Percentiles rank a stretch among this genome's conserved stretches.
Conservation (phyloP, 2,329 filamentous ascomycete species). For the Talaromyces sp. region DNA sequence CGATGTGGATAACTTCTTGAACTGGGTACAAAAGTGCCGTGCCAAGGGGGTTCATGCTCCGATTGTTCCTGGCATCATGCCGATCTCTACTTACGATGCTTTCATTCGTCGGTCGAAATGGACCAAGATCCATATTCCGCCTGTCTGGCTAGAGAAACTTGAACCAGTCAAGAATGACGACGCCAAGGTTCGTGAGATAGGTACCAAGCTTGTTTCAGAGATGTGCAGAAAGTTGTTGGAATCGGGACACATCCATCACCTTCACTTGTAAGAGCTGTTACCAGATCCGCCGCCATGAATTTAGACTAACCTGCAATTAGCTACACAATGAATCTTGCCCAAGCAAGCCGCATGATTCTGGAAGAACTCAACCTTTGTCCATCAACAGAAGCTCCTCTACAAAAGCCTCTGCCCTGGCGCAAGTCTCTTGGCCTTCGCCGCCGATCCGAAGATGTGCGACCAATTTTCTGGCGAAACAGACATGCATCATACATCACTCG, state of each 20-base stretch:
- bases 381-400: slow-evolving; percentile 68
- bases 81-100: slow-evolving; percentile 89
- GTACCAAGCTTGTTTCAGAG: slow-evolving; percentile 78
- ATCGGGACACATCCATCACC: slow-evolving; percentile 68
- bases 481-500: slow-evolving; percentile 93
- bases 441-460: slow-evolving; percentile 89
- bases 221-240: slow-evolving; percentile 84
- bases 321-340: slow-evolving; percentile 98
- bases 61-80: slow-evolving; percentile 85
- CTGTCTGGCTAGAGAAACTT: slow-evolving; percentile 71
- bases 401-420: slow-evolving; percentile 92
- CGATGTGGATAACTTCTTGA: slow-evolving; percentile 89
- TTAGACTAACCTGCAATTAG: slow-evolving; percentile 21
- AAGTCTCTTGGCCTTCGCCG: slow-evolving; percentile 86
- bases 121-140: slow-evolving; percentile 79
- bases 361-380: slow-evolving; percentile 83
- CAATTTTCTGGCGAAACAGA: slow-evolving; percentile 97
- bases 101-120: slow-evolving; percentile 87
- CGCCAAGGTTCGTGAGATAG: slow-evolving; percentile 81
- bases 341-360: slow-evolving; percentile 87
- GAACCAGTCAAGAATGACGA: slow-evolving; percentile 98
- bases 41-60: slow-evolving; percentile 77
- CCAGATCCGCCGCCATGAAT: not conserved
- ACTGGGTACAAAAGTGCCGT: slow-evolving; percentile 82
- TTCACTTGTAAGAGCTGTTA: slow-evolving; percentile 67